Conservation (phyloP, 164 flowering plant species). For the Vitis labrusca region DNA sequence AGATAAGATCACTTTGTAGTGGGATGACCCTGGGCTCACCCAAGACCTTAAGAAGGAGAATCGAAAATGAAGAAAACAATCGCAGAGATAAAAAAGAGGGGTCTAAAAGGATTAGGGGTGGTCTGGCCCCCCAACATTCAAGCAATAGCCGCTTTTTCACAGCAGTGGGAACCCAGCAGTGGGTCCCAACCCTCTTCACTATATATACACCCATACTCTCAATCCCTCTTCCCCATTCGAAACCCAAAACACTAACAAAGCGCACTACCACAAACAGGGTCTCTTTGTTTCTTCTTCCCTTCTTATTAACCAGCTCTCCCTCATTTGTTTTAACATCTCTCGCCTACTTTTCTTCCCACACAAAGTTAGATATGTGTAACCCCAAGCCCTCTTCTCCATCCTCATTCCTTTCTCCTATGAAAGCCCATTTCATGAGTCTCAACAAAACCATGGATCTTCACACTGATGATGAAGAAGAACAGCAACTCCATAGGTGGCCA, state of each 20-base stretch:
- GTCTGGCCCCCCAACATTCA: conserved; percentile 5
- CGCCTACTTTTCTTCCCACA: background rate
- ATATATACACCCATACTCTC: conserved; percentile 31
- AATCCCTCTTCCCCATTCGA: conserved; percentile 1
- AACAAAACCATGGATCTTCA: conserved; percentile 35
- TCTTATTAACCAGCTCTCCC: background rate
- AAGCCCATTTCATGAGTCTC: conserved; percentile 36
- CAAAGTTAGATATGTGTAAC: conserved; percentile 51
- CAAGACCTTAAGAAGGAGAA: too few relatives aligned
- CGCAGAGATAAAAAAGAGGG: background rate
- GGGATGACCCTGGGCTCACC: too few relatives aligned
- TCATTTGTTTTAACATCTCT: background rate
- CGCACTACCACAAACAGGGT: background rate
- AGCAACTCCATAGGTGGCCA: conserved; percentile 70
- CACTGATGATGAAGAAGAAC: conserved; percentile 24
- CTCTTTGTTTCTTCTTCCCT: background rate
- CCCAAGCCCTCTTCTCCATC: conserved; percentile 52
- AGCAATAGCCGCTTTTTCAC: background rate
- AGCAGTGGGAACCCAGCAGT: background rate
- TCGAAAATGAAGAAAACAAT: background rate
- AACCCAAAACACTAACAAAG: conserved; percentile 9
- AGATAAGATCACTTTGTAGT: too few relatives aligned
- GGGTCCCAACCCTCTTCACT: conserved; percentile 23
- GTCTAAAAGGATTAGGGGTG: background rate
- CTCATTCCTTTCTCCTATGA: conserved; percentile 38